Conservation (phyloP, 306 rosid genomes). For the Acmispon strigosus region DNA sequence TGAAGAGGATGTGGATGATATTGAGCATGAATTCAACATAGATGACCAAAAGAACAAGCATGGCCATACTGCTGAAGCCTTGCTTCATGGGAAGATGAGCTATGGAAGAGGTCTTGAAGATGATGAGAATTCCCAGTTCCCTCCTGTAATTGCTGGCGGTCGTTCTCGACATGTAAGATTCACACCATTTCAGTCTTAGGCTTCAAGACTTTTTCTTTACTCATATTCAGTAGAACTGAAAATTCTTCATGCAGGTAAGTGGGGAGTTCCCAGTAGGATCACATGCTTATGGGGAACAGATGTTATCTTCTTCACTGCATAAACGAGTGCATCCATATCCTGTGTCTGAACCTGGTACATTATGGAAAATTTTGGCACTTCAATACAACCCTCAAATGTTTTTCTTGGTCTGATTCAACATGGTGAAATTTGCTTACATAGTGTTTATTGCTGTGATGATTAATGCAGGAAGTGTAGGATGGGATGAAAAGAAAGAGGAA, state of each 20-base stretch:
- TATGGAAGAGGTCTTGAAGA: constrained; percentile 62
- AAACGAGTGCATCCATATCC: constrained; percentile 76
- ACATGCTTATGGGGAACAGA: constrained; percentile 64
- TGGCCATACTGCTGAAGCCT: constrained; percentile 57
- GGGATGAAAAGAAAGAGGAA: constrained; percentile 67
- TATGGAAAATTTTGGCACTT: not conserved
- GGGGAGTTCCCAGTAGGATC: constrained; percentile 65
- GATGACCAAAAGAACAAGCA: constrained; percentile 43
- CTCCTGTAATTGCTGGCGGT: constrained; percentile 39
- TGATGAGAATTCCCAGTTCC: constrained; percentile 66
- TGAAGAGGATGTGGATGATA: constrained; percentile 88
- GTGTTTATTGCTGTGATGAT: not conserved
- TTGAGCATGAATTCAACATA: constrained; percentile 57
- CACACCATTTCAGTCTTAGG: not conserved
- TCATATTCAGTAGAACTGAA: not conserved
- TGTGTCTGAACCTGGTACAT: constrained; percentile 52
- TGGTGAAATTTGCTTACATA: not conserved
- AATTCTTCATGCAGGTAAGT: constrained; percentile 34
- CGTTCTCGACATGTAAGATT: constrained; percentile 30
- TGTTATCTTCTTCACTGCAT: constrained; percentile 63
- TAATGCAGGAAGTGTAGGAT: constrained; percentile 59
- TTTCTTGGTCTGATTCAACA: not conserved
- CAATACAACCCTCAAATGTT: not conserved
- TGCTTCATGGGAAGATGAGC: constrained; percentile 99
- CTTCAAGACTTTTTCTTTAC: not conserved